phyloP scores from a whole-genome alignment of 257 asterid genomes.

The Eucommia ulmoides region DNA sequence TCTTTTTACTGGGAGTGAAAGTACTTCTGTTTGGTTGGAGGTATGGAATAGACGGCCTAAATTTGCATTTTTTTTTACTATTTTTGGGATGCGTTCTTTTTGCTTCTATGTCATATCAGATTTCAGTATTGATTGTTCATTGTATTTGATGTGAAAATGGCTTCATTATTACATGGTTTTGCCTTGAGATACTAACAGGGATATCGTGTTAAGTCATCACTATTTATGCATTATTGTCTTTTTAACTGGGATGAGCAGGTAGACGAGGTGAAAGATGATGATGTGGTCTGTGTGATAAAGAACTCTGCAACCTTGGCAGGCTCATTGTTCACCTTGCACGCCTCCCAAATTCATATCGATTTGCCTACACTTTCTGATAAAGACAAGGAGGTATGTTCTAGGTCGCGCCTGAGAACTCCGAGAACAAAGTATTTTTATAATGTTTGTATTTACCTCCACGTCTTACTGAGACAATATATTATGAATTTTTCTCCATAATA shows the following conservation, averaged over 20 bases:
- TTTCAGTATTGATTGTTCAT: no score
- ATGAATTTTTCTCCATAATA: no score
- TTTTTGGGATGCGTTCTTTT: no score
- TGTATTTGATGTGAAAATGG: no score
- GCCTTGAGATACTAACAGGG: background rate
- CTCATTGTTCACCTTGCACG: constrained; percentile 76
- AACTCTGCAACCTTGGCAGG: constrained; percentile 79
- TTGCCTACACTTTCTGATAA: constrained; percentile 77
- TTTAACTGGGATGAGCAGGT: constrained; percentile 31
- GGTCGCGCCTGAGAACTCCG: no score
- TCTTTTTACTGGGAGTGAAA: constrained; percentile 86
- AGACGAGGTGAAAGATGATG: constrained; percentile 56
- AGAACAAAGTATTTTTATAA: no score
- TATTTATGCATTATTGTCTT: background rate
- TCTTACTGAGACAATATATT: no score
- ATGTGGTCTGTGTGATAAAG: constrained; percentile 72
- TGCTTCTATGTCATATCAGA: no score
- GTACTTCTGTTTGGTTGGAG: constrained; percentile 91
- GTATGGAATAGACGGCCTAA: constrained; percentile 32
- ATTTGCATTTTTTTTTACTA: no score
- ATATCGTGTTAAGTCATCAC: background rate
- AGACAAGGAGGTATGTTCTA: constrained; percentile 70
- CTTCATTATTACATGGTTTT: background rate
- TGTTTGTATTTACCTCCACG: no score
- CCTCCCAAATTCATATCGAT: constrained; percentile 57